Percentiles rank a stretch among this genome's conserved stretches.
Conservation (phyloP, 495 filamentous ascomycete species). For the Penicillium odoratum region DNA sequence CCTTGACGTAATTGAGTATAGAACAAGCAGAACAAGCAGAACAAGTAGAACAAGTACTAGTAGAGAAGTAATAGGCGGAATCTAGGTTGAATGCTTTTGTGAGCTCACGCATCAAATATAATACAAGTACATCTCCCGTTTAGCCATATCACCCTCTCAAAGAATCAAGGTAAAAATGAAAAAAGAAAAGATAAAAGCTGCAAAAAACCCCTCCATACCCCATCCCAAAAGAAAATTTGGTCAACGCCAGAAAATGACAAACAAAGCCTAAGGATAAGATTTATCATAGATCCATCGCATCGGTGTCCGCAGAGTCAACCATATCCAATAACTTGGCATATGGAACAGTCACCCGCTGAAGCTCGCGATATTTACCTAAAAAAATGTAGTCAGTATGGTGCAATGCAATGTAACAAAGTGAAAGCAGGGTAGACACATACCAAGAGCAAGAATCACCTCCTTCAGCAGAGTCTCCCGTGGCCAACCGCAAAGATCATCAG, state of each 20-base stretch:
- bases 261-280: constrained; percentile 4
- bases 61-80: not conserved
- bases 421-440: constrained; percentile 53
- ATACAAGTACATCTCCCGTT: constrained; percentile 3
- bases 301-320: constrained; percentile 46
- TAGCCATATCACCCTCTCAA: not conserved
- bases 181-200: not conserved
- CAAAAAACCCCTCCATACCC: constrained; percentile 2
- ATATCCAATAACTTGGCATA: constrained; percentile 75
- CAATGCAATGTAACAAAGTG: not conserved
- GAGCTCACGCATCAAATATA: constrained; percentile 6
- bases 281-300: constrained; percentile 55
- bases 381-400: constrained; percentile 14
- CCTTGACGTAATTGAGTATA: constrained; percentile 18
- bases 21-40: not conserved
- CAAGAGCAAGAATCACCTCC: constrained; percentile 86
- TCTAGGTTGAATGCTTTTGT: constrained; percentile 1
- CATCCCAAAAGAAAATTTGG: constrained; percentile 6
- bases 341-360: constrained; percentile 88
- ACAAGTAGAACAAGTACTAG: too few relatives aligned
- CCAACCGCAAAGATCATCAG: constrained; percentile 77
- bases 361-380: constrained; percentile 86
- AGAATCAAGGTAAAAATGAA: not conserved
- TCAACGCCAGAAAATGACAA: constrained; percentile 17
- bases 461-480: constrained; percentile 79